phyloP scores from a whole-genome alignment of 257 asterid genomes.

The Jasminum sambac region DNA sequence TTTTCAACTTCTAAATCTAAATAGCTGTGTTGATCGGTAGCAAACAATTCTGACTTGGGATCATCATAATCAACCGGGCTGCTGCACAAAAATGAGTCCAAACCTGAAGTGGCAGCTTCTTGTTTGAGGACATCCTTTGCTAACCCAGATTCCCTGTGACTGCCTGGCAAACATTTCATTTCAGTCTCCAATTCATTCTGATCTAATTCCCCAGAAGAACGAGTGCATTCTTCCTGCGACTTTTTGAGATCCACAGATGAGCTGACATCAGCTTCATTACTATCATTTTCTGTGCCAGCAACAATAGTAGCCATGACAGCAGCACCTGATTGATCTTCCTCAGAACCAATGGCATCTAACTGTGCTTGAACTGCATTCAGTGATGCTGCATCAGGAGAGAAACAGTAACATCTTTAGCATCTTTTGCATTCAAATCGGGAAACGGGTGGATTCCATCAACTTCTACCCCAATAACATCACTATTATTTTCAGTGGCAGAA shows the following conservation, averaged over 20 bases:
- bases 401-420: slow-evolving; percentile 26
- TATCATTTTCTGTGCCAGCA: slow-evolving; percentile 22
- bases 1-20: slow-evolving; percentile 34
- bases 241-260: slow-evolving; percentile 32
- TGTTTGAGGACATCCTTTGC: slow-evolving; percentile 38
- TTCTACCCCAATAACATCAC: slow-evolving; percentile 21
- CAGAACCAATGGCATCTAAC: slow-evolving; percentile 29
- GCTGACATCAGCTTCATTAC: slow-evolving; percentile 21
- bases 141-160: slow-evolving; percentile 29
- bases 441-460: slow-evolving; percentile 24
- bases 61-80: slow-evolving; percentile 2
- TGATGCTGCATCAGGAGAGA: slow-evolving; percentile 26
- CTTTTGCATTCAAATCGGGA: slow-evolving; percentile 32
- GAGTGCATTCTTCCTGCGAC: slow-evolving; percentile 32
- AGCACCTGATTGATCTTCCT: slow-evolving; percentile 31
- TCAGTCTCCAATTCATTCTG: slow-evolving; percentile 34
- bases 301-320: slow-evolving; percentile 28
- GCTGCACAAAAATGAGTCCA: slow-evolving; percentile 22
- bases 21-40: slow-evolving; percentile 20
- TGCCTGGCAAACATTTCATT: slow-evolving; percentile 27
- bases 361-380: slow-evolving; percentile 29
- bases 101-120: slow-evolving; percentile 31
- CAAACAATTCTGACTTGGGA: slow-evolving; percentile 35
- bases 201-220: slow-evolving; percentile 34
- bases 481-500: slow-evolving; percentile 16